Percentiles rank a stretch among this genome's conserved stretches.
Conservation (phyloP, 2,329 filamentous ascomycete species). For the Trichoderma sp. region DNA sequence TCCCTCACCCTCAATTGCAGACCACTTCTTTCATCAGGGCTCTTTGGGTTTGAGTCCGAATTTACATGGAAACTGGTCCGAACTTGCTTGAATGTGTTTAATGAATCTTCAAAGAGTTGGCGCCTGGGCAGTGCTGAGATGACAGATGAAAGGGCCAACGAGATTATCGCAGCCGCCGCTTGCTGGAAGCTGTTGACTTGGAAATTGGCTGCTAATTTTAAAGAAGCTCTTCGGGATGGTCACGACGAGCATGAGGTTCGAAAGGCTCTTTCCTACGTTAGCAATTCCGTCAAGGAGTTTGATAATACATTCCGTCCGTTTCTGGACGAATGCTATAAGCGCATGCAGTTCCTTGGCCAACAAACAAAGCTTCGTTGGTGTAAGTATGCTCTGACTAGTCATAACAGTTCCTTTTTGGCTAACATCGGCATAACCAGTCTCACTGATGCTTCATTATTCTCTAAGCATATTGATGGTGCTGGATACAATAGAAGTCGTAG, state of each 20-base stretch:
- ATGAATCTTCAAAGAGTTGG: conserved; percentile 4
- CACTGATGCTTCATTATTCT: not conserved
- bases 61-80: conserved; percentile 1
- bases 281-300: not conserved
- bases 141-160: not conserved
- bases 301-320: not conserved
- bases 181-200: conserved; percentile 1
- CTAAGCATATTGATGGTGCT: not conserved
- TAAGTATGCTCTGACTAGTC: not conserved
- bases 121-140: not conserved
- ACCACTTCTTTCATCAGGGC: not conserved
- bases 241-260: not conserved
- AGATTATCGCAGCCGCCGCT: not conserved
- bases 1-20: conserved; percentile 5
- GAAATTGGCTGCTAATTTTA: conserved; percentile 1
- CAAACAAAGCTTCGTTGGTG: conserved; percentile 5
- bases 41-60: not conserved
- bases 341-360: not conserved
- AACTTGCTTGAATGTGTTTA: conserved; percentile 2
- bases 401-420: not conserved
- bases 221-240: not conserved
- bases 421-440: not conserved
- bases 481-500: conserved; percentile 1
- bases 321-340: not conserved
- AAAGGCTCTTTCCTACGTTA: not conserved